Base-by-base conservation (phyloP, 495 filamentous ascomycete species). In the Apiosordaria backusii region DNA sequence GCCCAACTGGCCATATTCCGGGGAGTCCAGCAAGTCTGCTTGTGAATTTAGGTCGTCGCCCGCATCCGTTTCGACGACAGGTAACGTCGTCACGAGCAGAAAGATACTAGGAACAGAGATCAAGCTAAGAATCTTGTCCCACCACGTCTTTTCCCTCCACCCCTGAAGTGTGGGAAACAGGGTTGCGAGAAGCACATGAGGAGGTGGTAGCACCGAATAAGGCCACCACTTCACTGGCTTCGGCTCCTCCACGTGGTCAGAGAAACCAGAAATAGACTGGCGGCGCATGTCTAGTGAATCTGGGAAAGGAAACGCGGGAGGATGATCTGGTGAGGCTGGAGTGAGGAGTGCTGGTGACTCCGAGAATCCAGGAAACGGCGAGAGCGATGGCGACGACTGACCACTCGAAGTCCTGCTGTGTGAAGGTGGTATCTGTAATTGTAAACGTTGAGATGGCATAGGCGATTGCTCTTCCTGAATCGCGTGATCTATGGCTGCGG, bases 51-150 rank as follows among this genome's bases (percentile, higher is more conserved):
- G 78, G 29, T 83, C 82, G 13, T 85, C 80, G 9, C 83, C 76
- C 50, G 68, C 57, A 35, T 85, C 84, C 0, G 74, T 76, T 64
- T 98, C 92, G 9, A 97, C 87, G 0, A 98, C 92, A 3, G 96
- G 96, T n/a, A 99, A 74, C 0, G 96, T 98, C 40, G 95, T 88
- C 0, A 93, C 93, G 13, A 99, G 83, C 4, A 97, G 80, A 62
- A 99, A 93, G 27, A 98, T 90, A 70, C 89, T 96, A 4, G 95
- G 92, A 3, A 91, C 89, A 4, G 93, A 91, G 62, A 95, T 80
- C 15, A 96, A 65, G 24, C 92, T 91, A 18, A 97, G 73, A 18
- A 90, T 69, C 66, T 90, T 93, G 66, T 91, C 93, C 86, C 87
- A 90, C 21, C 89, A 77, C 10, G 75, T 83, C 74, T 97, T 98